Conservation (phyloP, 208 protist genomes). For the Endotrypanum monterogeii region DNA sequence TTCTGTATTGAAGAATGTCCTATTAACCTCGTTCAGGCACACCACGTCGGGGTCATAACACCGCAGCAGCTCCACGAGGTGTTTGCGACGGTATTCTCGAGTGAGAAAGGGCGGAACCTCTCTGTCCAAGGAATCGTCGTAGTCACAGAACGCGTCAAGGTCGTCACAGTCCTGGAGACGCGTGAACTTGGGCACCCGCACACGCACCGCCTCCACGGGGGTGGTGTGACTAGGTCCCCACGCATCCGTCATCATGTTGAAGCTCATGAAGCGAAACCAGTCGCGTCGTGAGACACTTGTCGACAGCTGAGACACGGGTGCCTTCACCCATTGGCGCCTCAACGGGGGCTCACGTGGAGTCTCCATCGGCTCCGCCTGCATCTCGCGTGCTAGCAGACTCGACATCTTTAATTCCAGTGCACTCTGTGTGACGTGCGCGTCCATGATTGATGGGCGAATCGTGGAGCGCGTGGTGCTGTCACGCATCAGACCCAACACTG, state of each 20-base stretch:
- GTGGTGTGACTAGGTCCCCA: constrained; percentile 49
- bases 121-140: constrained; percentile 43
- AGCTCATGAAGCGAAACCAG: constrained; percentile 90
- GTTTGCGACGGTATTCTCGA: constrained; percentile 51
- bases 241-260: constrained; percentile 79
- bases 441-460: constrained; percentile 48
- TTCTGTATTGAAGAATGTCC: constrained; percentile 65
- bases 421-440: constrained; percentile 36
- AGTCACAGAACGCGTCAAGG: constrained; percentile 46
- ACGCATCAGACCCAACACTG: constrained; percentile 6
- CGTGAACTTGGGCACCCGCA: constrained; percentile 62
- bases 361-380: constrained; percentile 16
- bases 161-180: constrained; percentile 15
- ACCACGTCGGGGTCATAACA: constrained; percentile 84
- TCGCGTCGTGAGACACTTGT: constrained; percentile 60
- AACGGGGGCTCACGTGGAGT: constrained; percentile 43
- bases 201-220: constrained; percentile 56
- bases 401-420: constrained; percentile 44
- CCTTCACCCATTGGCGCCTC: constrained; percentile 63
- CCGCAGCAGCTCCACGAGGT: constrained; percentile 60
- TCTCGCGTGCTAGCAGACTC: constrained; percentile 33
- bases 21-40: constrained; percentile 83
- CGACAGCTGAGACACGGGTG: constrained; percentile 65
- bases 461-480: neutral
- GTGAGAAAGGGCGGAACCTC: constrained; percentile 70